Evolutionary conservation across 1,284 basidiomycete species (phyloP).

Genomic region (Cutaneotrichosporon cutaneum): DNA sequence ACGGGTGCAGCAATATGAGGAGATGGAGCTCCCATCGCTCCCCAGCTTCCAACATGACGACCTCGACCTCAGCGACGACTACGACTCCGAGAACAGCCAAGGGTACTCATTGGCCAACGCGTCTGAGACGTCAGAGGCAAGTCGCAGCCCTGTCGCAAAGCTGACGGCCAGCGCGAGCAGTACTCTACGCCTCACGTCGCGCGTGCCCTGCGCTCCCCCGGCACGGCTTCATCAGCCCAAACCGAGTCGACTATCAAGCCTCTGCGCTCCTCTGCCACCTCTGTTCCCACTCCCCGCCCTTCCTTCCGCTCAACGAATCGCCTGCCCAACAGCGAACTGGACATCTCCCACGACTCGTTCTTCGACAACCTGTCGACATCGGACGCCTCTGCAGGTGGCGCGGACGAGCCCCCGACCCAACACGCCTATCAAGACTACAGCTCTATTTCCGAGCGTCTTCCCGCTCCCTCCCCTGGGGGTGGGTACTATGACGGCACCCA

Average conservation of each 20-base stretch:
- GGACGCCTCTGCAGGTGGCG: background rate
- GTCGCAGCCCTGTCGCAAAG: too few species aligned
- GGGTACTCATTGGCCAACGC: background rate
- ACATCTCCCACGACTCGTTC: background rate
- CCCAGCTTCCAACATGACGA: slow-evolving; percentile 48
- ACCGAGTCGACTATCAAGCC: slow-evolving; percentile 8
- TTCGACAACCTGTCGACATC: background rate
- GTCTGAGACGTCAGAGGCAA: background rate
- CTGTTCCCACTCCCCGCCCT: background rate
- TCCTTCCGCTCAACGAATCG: background rate
- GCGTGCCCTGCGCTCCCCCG: background rate
- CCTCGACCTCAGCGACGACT: slow-evolving; percentile 27
- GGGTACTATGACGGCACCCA: background rate
- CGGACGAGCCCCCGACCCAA: background rate
- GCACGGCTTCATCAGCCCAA: slow-evolving; percentile 1
- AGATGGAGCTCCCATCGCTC: slow-evolving; percentile 48
- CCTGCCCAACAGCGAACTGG: background rate
- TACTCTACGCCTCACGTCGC: background rate
- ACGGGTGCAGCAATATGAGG: slow-evolving; percentile 44
- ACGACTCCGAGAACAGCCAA: background rate
- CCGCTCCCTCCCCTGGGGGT: background rate
- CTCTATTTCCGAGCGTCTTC: slow-evolving; percentile 2
- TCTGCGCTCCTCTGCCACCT: background rate
- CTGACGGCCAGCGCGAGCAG: background rate
- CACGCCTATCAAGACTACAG: slow-evolving; percentile 2